These are phyloP conservation scores for Coemansia sp. DNA, from an alignment of 192 early-diverging fungal genomes.

Conservation along the genomic window DNA sequence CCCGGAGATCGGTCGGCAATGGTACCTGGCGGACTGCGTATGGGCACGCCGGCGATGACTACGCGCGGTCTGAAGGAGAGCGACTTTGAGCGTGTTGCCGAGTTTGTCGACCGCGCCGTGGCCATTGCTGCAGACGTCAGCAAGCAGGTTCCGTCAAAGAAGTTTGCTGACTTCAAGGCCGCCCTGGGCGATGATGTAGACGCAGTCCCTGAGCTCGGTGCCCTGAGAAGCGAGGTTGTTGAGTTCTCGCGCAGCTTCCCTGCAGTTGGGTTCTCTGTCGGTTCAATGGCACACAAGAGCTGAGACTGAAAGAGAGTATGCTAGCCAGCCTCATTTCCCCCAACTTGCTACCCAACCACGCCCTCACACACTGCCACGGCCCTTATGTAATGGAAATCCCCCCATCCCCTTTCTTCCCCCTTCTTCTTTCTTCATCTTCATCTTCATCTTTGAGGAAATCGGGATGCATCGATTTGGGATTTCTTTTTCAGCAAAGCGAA, in stretches of 20 bases:
- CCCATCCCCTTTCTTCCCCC: not conserved
- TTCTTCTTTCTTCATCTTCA: not conserved
- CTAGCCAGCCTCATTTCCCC: no score
- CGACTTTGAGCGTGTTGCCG: constrained; percentile 87
- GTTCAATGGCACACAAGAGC: constrained; percentile 62
- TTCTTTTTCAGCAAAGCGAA: not conserved
- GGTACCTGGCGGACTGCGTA: constrained; percentile 89
- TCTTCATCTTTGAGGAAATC: not conserved
- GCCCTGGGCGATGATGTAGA: constrained; percentile 70
- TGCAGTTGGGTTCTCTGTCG: constrained; percentile 77
- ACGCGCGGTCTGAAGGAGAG: constrained; percentile 80
- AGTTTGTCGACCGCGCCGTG: constrained; percentile 88
- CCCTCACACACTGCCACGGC: not conserved
- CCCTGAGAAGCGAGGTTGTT: constrained; percentile 77
- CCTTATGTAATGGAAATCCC: not conserved
- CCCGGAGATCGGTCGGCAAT: constrained; percentile 94
- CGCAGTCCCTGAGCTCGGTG: constrained; percentile 60
- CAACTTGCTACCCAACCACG: not conserved
- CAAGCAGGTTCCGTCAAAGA: constrained; percentile 64
- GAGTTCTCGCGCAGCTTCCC: constrained; percentile 87
- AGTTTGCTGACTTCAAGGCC: constrained; percentile 90
- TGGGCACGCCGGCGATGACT: constrained; percentile 98
- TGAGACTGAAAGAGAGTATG: constrained; percentile 9
- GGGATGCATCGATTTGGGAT: no score
- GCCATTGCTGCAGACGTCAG: constrained; percentile 73